Percentiles rank a stretch among this genome's conserved stretches.
Evolutionary conservation across 345 rosid genomes (phyloP).

Genomic region (Syzygium aqueum): DNA sequence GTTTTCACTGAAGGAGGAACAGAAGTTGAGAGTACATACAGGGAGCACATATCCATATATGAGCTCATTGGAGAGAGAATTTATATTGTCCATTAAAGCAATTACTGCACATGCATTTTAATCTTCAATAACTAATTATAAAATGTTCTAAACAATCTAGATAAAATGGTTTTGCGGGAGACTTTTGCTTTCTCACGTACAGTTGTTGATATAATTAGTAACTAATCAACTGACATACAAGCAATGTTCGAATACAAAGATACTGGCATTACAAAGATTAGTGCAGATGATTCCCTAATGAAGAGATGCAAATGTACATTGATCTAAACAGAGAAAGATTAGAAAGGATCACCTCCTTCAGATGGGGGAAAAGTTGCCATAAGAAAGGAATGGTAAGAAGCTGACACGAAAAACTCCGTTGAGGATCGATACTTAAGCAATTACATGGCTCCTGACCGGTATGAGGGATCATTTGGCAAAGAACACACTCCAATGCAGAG

Average conservation of each 20-base stretch:
- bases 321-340: neutral
- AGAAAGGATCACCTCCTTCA: conserved; percentile 54
- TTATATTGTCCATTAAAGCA: neutral
- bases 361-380: conserved; percentile 70
- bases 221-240: neutral
- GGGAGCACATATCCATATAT: neutral
- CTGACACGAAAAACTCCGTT: conserved; percentile 69
- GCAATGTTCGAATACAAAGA: neutral
- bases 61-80: neutral
- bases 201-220: neutral
- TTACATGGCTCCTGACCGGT: conserved; percentile 51
- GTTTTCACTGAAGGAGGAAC: neutral
- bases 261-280: neutral
- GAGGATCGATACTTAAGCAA: conserved; percentile 60
- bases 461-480: conserved; percentile 51
- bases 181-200: neutral
- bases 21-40: neutral
- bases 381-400: conserved; percentile 83
- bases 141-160: neutral
- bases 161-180: neutral
- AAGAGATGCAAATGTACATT: neutral
- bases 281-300: neutral
- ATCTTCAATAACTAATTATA: neutral
- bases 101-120: neutral
- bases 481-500: conserved; percentile 57